Percentiles rank a stretch among this genome's conserved stretches.
phyloP scores from a whole-genome alignment of 805 yeast species.

The Wickerhamiella alocasiicola region DNA sequence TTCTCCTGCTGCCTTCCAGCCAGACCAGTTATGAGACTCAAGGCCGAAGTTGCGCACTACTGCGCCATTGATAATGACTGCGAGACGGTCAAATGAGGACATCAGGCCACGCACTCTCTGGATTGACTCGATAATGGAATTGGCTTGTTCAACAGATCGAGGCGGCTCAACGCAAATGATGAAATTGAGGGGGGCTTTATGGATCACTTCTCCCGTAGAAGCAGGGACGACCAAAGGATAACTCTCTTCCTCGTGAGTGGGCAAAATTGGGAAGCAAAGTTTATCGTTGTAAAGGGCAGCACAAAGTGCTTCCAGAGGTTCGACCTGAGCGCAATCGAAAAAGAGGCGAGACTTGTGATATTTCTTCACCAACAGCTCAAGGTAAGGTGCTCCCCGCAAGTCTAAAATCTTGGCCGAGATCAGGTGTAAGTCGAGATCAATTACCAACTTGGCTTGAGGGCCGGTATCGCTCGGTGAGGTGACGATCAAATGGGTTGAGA shows the following conservation, averaged over 20 bases:
- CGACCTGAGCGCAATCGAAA: conserved; percentile 1
- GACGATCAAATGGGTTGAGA: neutral
- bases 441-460: neutral
- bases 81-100: conserved; percentile 3
- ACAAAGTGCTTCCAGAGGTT: conserved; percentile 7
- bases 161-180: conserved; percentile 7
- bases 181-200: conserved; percentile 1
- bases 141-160: neutral
- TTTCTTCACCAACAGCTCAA: neutral
- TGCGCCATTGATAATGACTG: conserved; percentile 1
- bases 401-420: neutral
- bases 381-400: neutral
- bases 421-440: neutral
- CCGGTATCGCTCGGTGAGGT: neutral
- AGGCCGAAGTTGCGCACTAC: neutral
- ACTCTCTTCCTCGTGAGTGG: neutral
- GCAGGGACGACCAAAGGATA: neutral
- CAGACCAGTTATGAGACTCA: neutral
- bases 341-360: conserved; percentile 1
- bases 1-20: neutral
- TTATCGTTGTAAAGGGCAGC: conserved; percentile 5
- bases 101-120: neutral
- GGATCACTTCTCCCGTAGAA: neutral
- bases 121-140: neutral
- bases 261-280: conserved; percentile 4